Percentiles rank a stretch among this genome's conserved stretches.
phyloP scores from a whole-genome alignment of 352 stramenopile species.

The Phytophthora megakarya region DNA sequence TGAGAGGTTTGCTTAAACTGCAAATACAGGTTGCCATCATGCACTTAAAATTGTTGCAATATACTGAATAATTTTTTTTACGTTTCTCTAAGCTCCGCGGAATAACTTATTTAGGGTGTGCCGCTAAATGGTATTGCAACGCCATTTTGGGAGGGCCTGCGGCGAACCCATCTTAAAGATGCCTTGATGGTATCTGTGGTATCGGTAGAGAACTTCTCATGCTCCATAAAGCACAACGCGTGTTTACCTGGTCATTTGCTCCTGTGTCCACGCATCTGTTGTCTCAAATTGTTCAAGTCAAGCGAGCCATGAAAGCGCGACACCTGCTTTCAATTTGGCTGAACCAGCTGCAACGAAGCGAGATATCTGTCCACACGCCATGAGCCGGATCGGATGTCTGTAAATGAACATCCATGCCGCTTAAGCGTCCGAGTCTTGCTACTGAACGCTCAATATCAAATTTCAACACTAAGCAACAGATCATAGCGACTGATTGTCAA shows the following conservation, averaged over 20 bases:
- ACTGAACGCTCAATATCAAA: conserved; percentile 27
- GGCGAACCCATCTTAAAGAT: too few relatives aligned
- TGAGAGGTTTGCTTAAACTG: too few relatives aligned
- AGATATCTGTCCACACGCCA: conserved; percentile 10
- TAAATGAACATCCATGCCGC: conserved; percentile 27
- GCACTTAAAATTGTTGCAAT: too few relatives aligned
- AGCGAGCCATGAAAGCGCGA: conserved; percentile 20
- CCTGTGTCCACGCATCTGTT: conserved; percentile 22
- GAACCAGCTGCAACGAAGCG: conserved; percentile 20
- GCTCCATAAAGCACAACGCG: conserved; percentile 32
- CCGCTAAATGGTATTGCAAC: too few relatives aligned
- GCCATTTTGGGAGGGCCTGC: too few relatives aligned
- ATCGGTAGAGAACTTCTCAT: conserved; percentile 7
- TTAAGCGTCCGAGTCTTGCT: conserved; percentile 7
- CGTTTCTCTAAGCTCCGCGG: too few relatives aligned
- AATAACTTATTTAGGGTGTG: too few relatives aligned
- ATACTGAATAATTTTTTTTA: too few relatives aligned
- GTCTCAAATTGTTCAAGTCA: conserved; percentile 22
- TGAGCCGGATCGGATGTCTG: conserved; percentile 8
- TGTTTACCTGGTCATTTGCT: conserved; percentile 28
- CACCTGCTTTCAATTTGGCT: conserved; percentile 30
- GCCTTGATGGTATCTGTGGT: not conserved
- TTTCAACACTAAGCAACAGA: conserved; percentile 23
- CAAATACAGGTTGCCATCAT: not conserved
- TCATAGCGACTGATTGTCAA: conserved; percentile 23